Percentiles rank a stretch among this genome's conserved stretches.
Evolutionary conservation across 2,329 filamentous ascomycete species (phyloP).

Genomic region (Nothopassalora personata): DNA sequence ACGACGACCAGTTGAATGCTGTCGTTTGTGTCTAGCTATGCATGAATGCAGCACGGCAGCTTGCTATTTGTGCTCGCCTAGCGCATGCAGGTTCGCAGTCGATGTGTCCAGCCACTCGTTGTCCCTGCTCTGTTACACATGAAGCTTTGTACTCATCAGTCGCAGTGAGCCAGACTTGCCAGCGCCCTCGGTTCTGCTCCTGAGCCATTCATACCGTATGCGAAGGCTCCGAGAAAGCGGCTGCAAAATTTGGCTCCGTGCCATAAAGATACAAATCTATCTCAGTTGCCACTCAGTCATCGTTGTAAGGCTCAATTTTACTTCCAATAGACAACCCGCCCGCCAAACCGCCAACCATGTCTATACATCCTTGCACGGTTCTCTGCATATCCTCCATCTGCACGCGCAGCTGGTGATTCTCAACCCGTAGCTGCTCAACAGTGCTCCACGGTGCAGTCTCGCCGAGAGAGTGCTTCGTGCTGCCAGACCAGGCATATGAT

Average conservation of each 20-base stretch:
- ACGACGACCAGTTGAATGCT: too few relatives aligned
- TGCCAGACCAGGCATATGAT: background rate
- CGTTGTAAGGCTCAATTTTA: background rate
- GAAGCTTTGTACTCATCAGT: too few relatives aligned
- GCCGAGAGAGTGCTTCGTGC: conserved; percentile 36
- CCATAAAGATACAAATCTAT: background rate
- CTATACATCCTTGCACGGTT: conserved; percentile 53
- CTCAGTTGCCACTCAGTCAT: background rate
- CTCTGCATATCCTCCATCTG: conserved; percentile 51
- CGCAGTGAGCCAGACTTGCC: too few relatives aligned
- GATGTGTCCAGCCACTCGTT: too few relatives aligned
- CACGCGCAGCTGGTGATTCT: conserved; percentile 50
- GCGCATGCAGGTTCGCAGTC: too few relatives aligned
- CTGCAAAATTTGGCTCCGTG: background rate
- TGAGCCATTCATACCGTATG: too few relatives aligned
- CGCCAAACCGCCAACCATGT: conserved; percentile 40
- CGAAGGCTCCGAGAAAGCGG: too few relatives aligned
- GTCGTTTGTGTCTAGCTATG: too few relatives aligned
- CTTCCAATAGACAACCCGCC: background rate
- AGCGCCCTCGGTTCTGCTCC: too few relatives aligned
- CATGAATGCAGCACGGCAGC: too few relatives aligned
- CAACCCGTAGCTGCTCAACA: conserved; percentile 41
- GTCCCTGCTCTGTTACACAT: too few relatives aligned
- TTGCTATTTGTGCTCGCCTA: too few relatives aligned
- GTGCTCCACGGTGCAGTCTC: conserved; percentile 26